Conservation (phyloP, 495 filamentous ascomycete genomes). For the Penicillium roqueforti region DNA sequence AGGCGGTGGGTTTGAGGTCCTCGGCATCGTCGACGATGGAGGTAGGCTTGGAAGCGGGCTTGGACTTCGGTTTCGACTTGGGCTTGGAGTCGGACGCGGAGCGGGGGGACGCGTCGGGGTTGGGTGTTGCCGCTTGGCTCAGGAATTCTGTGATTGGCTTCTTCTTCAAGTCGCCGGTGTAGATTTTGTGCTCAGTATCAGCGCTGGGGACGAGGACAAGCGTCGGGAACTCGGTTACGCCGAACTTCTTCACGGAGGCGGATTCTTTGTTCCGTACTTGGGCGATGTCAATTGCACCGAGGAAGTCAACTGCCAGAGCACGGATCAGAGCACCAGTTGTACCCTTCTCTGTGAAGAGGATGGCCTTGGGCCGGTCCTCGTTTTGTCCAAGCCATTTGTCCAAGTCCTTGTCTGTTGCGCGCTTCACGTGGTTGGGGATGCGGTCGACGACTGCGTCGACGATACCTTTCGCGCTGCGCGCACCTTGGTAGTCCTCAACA, state of each 20-base stretch:
- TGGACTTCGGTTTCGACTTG: constrained; percentile 47
- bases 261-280: constrained; percentile 84
- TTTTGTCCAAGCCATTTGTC: constrained; percentile 69
- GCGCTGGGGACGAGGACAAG: constrained; percentile 77
- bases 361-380: constrained; percentile 74
- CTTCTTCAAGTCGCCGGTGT: constrained; percentile 85
- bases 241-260: constrained; percentile 66
- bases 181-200: constrained; percentile 62
- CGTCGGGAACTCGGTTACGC: constrained; percentile 71
- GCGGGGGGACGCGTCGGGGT: constrained; percentile 51
- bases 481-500: constrained; percentile 91
- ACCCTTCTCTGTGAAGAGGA: constrained; percentile 94
- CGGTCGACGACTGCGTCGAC: constrained; percentile 77
- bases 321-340: constrained; percentile 77
- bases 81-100: constrained; percentile 37
- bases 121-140: constrained; percentile 67
- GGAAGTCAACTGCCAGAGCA: constrained; percentile 84
- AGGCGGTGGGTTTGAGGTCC: constrained; percentile 40
- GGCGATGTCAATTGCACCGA: constrained; percentile 74
- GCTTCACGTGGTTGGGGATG: constrained; percentile 89
- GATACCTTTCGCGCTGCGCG: constrained; percentile 76
- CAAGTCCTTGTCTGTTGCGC: constrained; percentile 72
- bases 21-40: constrained; percentile 39
- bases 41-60: constrained; percentile 28
- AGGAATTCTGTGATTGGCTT: constrained; percentile 77